Base-by-base conservation (phyloP, 2,329 filamentous ascomycete genomes). In the Colletotrichum siamense region DNA sequence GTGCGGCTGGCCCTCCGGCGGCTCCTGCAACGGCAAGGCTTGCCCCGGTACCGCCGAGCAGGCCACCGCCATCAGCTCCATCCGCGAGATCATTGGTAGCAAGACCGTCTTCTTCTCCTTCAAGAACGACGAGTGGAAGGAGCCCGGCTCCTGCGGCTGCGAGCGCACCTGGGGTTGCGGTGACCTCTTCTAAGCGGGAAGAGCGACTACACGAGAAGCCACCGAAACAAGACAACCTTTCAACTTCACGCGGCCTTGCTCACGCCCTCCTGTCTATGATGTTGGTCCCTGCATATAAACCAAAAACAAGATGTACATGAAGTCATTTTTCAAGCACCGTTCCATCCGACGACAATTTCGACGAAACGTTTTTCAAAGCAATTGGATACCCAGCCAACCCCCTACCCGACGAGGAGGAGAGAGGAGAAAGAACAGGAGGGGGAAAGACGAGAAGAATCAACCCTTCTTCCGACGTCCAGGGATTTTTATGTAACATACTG, bases 101-200 rank as follows among this genome's bases (percentile, higher is more conserved):
- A 91, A 93, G 86, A 91, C 92, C 59, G 92, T 95, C 84, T 93
- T 98, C 88, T 98, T 98, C 92, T 95, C 93, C 80, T 95, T 90
- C 87, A 88, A 91, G 81, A 88, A 98, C 82, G 96, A 98, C 84
- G 78, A 85, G 80, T 99, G 96, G 96, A 98, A 98, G 93, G 81
- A 86, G 55, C 86, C 91, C 34, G 94, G 94, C 79, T 84, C 86
- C 39, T 95, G 92, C 86, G 86, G 87, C 77, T 95, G 96, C 81
- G 96, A 98, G 93, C 92, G 93, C 87, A 89, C 90, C 89, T 98
- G 95, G 91, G 95, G 96, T 78, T 93, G 91, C 83, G 86, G 87
- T 75, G 82, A 86, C 74, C 86, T 89, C 82, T 91, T 91, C 83
- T 36, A 52, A 52, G 10, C 18, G n/a, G 18, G 44, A 72, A 32